Base-by-base conservation (phyloP, 1,284 basidiomycete species). In the Entoloma clypeatum region DNA sequence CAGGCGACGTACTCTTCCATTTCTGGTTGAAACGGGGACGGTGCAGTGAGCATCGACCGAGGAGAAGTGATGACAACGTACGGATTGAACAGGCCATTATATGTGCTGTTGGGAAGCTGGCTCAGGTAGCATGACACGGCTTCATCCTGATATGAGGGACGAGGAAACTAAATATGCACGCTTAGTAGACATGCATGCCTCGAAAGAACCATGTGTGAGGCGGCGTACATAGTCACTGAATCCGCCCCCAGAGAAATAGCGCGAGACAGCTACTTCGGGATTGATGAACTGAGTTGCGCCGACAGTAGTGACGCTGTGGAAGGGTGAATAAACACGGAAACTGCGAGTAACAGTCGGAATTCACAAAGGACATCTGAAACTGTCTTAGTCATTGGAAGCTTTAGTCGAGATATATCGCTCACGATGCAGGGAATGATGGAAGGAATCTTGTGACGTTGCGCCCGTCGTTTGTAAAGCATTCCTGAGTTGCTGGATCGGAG, bases 401-500 rank as follows among this genome's bases (percentile, higher is more conserved):
- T n/a, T n/a, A n/a, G n/a, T n/a, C n/a, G n/a, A n/a, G n/a, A n/a
- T 11, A 22, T 34, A 23, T 21, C 5, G 41, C 56, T 16, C 47
- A 55, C 52, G 49, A 63, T 14, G 76, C 68, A 11, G 79, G 79
- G 67, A 86, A 86, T 3, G 47, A 50, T 5, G 82, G 82, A 7
- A 81, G 47, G 59, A 87, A 87, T 35, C 55, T 57, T 2, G 67
- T 72, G 10, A 38, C 55, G 47, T 81, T 79, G 29, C 48, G 61
- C 5, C 75, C 79, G 44, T 78, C 71, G 55, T 86, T 86, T 9
- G 73, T 68, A 44, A 71, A 60, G 57, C 85, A 88, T 39, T 58
- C 18, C 38, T 75, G 71, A 14, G 67, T 72, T 0, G 61, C 60
- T 22, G 76, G 72, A 51, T 77, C 48, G 0, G 65, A 32, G 43